Conservation (phyloP, 768 basidiomycete species). For the Neoboletus subvelutipes region DNA sequence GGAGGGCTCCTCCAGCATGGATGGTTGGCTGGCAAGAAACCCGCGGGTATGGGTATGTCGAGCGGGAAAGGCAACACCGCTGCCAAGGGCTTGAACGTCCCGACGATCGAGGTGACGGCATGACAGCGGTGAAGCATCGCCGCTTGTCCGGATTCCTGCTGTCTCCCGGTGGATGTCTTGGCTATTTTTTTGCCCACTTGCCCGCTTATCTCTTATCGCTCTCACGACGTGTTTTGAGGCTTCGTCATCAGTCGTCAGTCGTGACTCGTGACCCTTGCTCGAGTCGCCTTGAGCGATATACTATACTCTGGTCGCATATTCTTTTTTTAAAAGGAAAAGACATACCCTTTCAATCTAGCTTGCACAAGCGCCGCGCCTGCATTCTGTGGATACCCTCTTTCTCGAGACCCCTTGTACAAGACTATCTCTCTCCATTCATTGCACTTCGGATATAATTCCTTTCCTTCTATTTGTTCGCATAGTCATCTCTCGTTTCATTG, state of each 20-base stretch:
- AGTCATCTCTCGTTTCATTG: neutral
- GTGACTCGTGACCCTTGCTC: no score
- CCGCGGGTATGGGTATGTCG: constrained; percentile 9
- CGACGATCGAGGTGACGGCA: constrained; percentile 32
- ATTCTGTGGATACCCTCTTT: neutral
- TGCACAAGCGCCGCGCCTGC: no score
- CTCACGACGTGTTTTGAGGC: neutral
- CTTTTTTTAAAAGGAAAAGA: neutral
- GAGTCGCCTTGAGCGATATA: neutral
- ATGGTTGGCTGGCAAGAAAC: constrained; percentile 57
- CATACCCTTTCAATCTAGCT: neutral
- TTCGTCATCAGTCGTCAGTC: no score
- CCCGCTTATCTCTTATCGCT: neutral
- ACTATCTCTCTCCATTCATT: neutral
- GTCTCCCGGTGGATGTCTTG: neutral
- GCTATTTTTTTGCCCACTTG: neutral
- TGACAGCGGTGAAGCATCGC: neutral
- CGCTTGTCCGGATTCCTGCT: no score
- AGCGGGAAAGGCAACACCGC: constrained; percentile 21
- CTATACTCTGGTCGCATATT: neutral
- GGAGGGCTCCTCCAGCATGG: constrained; percentile 69
- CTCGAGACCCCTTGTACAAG: neutral
- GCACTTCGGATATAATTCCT: neutral
- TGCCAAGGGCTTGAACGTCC: constrained; percentile 15
- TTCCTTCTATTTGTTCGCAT: neutral